These are phyloP conservation scores for Auricularia auricula-judae DNA, from an alignment of 768 basidiomycete species.

Conservation along the genomic window DNA sequence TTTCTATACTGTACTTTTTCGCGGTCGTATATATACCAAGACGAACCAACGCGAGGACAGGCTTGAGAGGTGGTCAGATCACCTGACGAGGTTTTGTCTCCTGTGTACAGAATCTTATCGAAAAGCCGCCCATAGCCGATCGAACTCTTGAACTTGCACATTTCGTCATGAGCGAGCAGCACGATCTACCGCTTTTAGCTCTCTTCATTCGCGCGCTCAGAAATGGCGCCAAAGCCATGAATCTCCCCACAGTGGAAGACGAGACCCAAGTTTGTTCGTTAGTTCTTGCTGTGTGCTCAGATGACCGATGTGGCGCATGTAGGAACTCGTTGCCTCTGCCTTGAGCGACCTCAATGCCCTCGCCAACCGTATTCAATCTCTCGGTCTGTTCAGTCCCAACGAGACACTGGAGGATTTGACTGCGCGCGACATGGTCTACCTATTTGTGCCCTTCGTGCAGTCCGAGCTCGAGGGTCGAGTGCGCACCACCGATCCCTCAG, in stretches of 20 bases:
- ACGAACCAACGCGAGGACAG: too few relatives aligned
- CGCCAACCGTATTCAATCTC: slow-evolving; percentile 39
- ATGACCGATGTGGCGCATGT: slow-evolving; percentile 7
- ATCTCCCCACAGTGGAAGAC: slow-evolving; percentile 30
- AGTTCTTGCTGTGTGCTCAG: background rate
- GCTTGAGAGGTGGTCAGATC: too few relatives aligned
- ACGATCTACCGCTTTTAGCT: slow-evolving; percentile 23
- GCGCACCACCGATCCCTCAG: slow-evolving; percentile 41
- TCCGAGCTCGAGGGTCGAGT: slow-evolving; percentile 57
- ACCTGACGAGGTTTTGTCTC: too few relatives aligned
- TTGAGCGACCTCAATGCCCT: slow-evolving; percentile 46
- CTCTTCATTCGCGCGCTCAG: slow-evolving; percentile 31
- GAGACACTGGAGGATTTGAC: slow-evolving; percentile 75
- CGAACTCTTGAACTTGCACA: too few relatives aligned
- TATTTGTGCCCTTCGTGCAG: slow-evolving; percentile 57
- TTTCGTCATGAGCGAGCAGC: background rate
- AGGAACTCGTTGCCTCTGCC: slow-evolving; percentile 51
- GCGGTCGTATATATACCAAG: background rate
- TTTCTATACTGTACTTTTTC: background rate
- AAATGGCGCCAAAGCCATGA: slow-evolving; percentile 26
- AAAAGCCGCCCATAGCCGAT: too few relatives aligned
- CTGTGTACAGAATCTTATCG: too few relatives aligned
- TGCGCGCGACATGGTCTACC: slow-evolving; percentile 63
- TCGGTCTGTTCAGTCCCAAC: slow-evolving; percentile 75
- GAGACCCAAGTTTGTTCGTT: slow-evolving; percentile 30